Base-by-base conservation (phyloP, 495 filamentous ascomycete genomes). In the Geopyxis carbonaria region DNA sequence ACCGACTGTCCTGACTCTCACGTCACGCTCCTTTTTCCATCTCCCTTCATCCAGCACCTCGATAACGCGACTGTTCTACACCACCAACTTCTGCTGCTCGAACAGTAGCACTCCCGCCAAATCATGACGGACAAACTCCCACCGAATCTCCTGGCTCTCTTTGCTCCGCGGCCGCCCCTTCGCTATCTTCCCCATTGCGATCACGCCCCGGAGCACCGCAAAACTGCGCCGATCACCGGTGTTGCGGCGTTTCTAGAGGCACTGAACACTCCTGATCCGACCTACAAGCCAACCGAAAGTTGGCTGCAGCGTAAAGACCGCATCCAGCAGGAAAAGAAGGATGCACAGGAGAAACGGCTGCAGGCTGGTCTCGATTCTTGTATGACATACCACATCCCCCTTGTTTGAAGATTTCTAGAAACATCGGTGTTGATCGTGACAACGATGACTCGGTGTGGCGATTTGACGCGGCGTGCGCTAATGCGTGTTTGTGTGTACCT, bases 111-210 rank as follows among this genome's bases (percentile, higher is more conserved):
- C n/a, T n/a, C n/a, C 38, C 20, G 25, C 38, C 24, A 31, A 43
- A 67, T 34, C 23, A 95, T 94, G 87, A 95, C 87, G 5, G 86
- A 93, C 66, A 84, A 87, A 60, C 77, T 97, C 5, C 87, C 87
- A 34, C 81, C 80, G 34, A 86, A 87, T 46, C 73, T 97, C 22
- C 71, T 94, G 51, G 79, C 79, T 48, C 82, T 97, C 42, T 97
- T 97, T 63, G 78, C 85, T 52, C 81, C 89, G 44, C 80, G 89
- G 22, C 89, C 91, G 34, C 76, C 87, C 36, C 66, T 97, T 46
- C 80, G 85, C 59, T 97, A 80, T 67, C 72, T 93, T 32, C 76
- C 81, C 31, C 82, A 84, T 5, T 65, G 63, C 50, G 87, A 93
- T 58, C 70, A 80, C 53, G 69, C 86, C 20, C 80, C 86, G 23